Percentiles rank a stretch among this genome's conserved stretches.
Evolutionary conservation across 106 monocot species (phyloP).

Genomic region (Triglochin maritima): DNA sequence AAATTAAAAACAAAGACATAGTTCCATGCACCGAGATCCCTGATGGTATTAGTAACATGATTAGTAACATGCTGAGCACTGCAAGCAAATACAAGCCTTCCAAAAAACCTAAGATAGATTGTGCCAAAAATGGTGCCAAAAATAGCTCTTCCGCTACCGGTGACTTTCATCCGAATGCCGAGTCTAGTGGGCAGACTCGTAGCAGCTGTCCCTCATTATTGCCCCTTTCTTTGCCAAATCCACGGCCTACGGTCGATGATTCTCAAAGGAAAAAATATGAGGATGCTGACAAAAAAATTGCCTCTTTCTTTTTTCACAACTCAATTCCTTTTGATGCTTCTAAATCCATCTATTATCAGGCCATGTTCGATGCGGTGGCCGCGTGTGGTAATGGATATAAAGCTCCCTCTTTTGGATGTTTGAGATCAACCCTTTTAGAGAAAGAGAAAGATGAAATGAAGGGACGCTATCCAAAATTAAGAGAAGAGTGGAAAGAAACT

Average conservation of each 20-base stretch:
- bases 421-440: constrained; percentile 33
- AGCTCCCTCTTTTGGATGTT: constrained; percentile 21
- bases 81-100: constrained; percentile 28
- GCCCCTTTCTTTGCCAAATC: constrained; percentile 21
- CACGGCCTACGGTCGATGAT: constrained; percentile 22
- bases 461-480: constrained; percentile 14
- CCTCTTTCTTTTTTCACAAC: constrained; percentile 38
- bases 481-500: constrained; percentile 29
- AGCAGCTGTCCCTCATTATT: constrained; percentile 38
- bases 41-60: constrained; percentile 29
- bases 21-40: constrained; percentile 44
- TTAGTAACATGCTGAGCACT: constrained; percentile 25
- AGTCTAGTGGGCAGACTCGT: constrained; percentile 28
- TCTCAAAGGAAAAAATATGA: constrained; percentile 23
- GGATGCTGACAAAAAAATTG: constrained; percentile 36
- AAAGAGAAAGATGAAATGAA: constrained; percentile 23
- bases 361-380: constrained; percentile 32
- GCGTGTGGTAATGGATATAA: constrained; percentile 39
- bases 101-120: constrained; percentile 20
- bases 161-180: constrained; percentile 19
- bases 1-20: constrained; percentile 55
- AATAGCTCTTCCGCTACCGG: constrained; percentile 40
- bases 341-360: constrained; percentile 32
- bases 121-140: constrained; percentile 11
- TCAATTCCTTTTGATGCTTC: constrained; percentile 32